Conservation (phyloP, 768 basidiomycete species). For the Russula virescens region DNA sequence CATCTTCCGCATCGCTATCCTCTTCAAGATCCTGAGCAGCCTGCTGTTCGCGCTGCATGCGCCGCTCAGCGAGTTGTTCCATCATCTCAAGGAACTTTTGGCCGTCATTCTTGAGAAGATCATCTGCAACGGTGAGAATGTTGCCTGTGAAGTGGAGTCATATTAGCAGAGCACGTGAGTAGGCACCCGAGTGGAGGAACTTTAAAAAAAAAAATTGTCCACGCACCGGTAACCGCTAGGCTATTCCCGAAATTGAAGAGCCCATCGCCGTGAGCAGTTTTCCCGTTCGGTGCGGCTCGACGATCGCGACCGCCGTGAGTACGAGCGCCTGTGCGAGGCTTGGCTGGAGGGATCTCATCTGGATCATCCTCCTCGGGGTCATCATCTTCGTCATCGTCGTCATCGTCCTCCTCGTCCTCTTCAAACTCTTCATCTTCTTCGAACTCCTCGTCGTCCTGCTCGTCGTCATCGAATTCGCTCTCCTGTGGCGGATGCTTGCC, state of each 20-base stretch:
- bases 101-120: conserved; percentile 96
- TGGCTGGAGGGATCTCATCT: conserved; percentile 31
- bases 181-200: conserved; percentile 13
- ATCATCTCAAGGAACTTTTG: conserved; percentile 99
- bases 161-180: conserved; percentile 23
- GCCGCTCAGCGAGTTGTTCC: conserved; percentile 94
- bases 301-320: conserved; percentile 26
- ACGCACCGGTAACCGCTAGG: conserved; percentile 76
- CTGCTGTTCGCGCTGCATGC: conserved; percentile 86
- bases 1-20: conserved; percentile 46
- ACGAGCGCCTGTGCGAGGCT: conserved; percentile 28
- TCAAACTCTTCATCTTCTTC: conserved; percentile 55
- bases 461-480: conserved; percentile 63
- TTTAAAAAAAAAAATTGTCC: conserved; percentile 2
- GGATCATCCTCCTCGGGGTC: conserved; percentile 58
- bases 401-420: conserved; percentile 57
- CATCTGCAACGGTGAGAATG: conserved; percentile 97
- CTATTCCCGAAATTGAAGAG: conserved; percentile 76
- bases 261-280: conserved; percentile 52
- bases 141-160: conserved; percentile 55
- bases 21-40: conserved; percentile 41
- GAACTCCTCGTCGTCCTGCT: conserved; percentile 48
- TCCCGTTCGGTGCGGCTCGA: conserved; percentile 38
- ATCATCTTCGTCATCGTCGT: conserved; percentile 67
- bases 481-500: conserved; percentile 42